Evolutionary conservation across 192 early-diverging fungal genomes (phyloP), one percentile per base, ranked within the genome.

Genomic region (Kappamyces sp.): DNA sequence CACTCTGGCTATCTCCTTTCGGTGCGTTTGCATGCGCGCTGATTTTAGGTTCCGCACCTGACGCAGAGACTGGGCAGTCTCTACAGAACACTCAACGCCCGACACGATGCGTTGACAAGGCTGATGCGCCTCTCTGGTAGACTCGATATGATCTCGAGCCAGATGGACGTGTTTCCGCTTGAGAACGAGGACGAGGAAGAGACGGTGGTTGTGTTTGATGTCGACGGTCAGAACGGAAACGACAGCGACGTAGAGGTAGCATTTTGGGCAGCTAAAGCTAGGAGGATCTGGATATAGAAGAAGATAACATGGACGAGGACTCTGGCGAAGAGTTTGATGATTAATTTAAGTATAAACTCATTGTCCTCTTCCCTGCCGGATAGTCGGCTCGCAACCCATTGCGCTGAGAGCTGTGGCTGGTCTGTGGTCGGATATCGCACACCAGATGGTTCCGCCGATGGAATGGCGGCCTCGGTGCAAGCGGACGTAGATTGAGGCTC

Each of bases 1-100:
- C 77, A 79, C 62, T 61, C 70, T 7, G 60, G 57, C 2, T 74
- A 62, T 51, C 52, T 78, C 22, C 65, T 74, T 65, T 66, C 76
- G 34, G 71, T 74, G 36, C 43, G 61, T 71, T 46, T 45, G 32
- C 14, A 1, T 8, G 12, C 4, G 32, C 32, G 32, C 12, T 36
- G 22, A 36, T 50, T 5, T 2, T 33, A 71, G 69, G 59, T 65
- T 30, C 64, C 60, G 8, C 33, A 60, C n/a, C 50, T 75, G 33
- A 63, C 59, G 5, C 12, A 5, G 22, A 38, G 57, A 11, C 66
- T 79, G 7, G 47, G 61, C 2, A 33, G 49, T 7, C 50, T 79
- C 12, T 66, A 79, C 60, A 49, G 54, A 22, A 69, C 68, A 4
- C 50, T 79, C 2, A 61, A 61, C 12, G 34, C 55, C 4, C 57